Conservation (phyloP, 306 rosid species). For the Crataegus laevigata region DNA sequence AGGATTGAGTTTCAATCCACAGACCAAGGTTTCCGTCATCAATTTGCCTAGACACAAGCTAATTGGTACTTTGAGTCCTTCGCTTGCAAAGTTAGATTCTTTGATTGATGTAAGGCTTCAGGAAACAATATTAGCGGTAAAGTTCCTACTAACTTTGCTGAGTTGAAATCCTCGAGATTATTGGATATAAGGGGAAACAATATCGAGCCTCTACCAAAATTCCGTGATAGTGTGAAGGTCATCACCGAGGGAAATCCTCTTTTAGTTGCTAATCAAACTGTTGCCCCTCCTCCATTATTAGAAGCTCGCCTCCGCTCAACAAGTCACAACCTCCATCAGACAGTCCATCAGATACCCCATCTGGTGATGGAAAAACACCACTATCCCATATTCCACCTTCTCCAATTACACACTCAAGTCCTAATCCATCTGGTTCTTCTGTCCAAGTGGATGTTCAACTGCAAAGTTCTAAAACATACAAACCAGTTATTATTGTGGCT, state of each 20-base stretch:
- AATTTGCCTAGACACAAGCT: conserved; percentile 52
- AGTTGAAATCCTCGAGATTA: conserved; percentile 43
- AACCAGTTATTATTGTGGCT: conserved; percentile 19
- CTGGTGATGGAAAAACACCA: conserved; percentile 15
- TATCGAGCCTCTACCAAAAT: conserved; percentile 55
- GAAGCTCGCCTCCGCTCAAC: conserved; percentile 27
- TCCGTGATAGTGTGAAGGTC: conserved; percentile 41
- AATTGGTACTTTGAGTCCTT: conserved; percentile 66
- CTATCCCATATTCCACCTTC: conserved; percentile 17
- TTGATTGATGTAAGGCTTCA: conserved; percentile 46
- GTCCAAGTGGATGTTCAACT: conserved; percentile 18
- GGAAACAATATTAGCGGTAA: conserved; percentile 49
- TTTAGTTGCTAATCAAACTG: conserved; percentile 23
- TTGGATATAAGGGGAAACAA: conserved; percentile 62
- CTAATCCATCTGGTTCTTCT: conserved; percentile 17
- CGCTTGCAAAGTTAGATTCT: conserved; percentile 58
- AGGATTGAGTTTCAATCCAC: conserved; percentile 60
- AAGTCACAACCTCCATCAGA: conserved; percentile 21
- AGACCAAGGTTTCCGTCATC: conserved; percentile 44
- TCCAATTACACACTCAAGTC: conserved; percentile 12
- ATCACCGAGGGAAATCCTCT: conserved; percentile 45
- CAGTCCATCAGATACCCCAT: background rate
- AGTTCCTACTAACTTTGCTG: conserved; percentile 43
- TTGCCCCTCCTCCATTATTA: conserved; percentile 16
- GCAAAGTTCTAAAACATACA: conserved; percentile 17